Evolutionary conservation across 148 eudicot genomes (phyloP), one percentile per base, ranked within the genome.

Genomic region (Rhododendron mucronatum): DNA sequence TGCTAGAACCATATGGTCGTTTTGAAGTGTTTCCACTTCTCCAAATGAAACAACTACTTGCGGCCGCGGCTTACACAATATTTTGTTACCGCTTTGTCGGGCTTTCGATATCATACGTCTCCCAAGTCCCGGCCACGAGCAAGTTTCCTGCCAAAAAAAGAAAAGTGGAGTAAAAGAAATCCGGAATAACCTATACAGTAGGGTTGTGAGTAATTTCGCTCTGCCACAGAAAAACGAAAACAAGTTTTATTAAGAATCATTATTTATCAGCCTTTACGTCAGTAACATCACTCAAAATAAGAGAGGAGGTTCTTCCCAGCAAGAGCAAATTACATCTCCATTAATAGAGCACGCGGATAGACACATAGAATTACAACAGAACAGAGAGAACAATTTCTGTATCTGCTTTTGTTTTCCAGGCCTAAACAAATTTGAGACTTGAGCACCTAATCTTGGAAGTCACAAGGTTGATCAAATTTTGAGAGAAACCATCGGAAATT

Each of bases 401-500:
- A 3, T 78, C 55, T 78, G 7, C 55, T 48, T 26, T 47, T n/a
- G 7, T 10, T 47, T 8, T 10, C 57, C 57, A 78, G 28, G 33
- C 81, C 35, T 4, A 39, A 78, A 41, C 45, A 78, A 41, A 39
- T 69, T 48, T 9, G 61, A 83, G 15, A 63, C 4, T 16, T 8
- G 47, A 67, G 11, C 77, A 69, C n/a, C 61, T 48, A 73, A 35
- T 20, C 65, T 18, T 51, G 41, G 14, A 48, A n/a, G 18, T 18
- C 33, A 35, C 30, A 12, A 41, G 51, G 2, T 21, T 11, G 44
- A 67, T 2, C 4, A 67, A 63, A 44, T 20, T 45, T 21, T 6
- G 33, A 57, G 69, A 81, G 16, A 23, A 71, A 47, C 4, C 35
- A 26, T 30, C 18, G 1, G n/a, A 83, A 11, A 63, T 92, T 86